Evolutionary conservation across 352 stramenopile species (phyloP).

Genomic region (Globisporangium cystogenes): DNA sequence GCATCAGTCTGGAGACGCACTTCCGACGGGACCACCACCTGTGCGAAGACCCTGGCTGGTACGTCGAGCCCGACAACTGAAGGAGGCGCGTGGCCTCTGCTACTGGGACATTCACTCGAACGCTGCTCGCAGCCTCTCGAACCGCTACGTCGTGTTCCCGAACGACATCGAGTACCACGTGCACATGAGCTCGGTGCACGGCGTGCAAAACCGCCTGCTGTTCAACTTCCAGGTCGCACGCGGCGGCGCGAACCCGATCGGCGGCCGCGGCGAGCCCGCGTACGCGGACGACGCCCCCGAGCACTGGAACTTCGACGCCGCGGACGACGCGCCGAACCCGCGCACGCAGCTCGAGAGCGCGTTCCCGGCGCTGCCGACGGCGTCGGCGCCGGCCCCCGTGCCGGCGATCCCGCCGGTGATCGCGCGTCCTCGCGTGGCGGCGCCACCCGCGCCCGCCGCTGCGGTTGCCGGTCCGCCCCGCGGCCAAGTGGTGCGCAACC

Average conservation of each 20-base stretch:
- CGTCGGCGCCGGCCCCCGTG: slow-evolving; percentile 28
- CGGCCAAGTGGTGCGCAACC: slow-evolving; percentile 60
- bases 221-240: slow-evolving; percentile 74
- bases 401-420: slow-evolving; percentile 39
- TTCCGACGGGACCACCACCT: slow-evolving; percentile 80
- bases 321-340: slow-evolving; percentile 20
- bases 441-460: slow-evolving; percentile 13
- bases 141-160: slow-evolving; percentile 83
- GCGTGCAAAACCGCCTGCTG: slow-evolving; percentile 59
- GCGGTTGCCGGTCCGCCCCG: slow-evolving; percentile 25
- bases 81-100: no score
- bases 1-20: slow-evolving; percentile 75
- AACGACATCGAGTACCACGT: slow-evolving; percentile 86
- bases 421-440: slow-evolving; percentile 16
- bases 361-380: slow-evolving; percentile 56
- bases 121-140: slow-evolving; percentile 40
- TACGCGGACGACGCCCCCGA: slow-evolving; percentile 40
- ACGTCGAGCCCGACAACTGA: slow-evolving; percentile 18
- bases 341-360: slow-evolving; percentile 38
- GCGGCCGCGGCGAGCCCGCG: slow-evolving; percentile 15
- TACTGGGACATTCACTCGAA: not conserved
- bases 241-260: slow-evolving; percentile 48
- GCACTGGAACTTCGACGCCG: slow-evolving; percentile 50
- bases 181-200: slow-evolving; percentile 79
- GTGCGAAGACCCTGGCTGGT: slow-evolving; percentile 83